Base-by-base conservation (phyloP, 306 rosid species). In the Fragaria nilgerrensis region DNA sequence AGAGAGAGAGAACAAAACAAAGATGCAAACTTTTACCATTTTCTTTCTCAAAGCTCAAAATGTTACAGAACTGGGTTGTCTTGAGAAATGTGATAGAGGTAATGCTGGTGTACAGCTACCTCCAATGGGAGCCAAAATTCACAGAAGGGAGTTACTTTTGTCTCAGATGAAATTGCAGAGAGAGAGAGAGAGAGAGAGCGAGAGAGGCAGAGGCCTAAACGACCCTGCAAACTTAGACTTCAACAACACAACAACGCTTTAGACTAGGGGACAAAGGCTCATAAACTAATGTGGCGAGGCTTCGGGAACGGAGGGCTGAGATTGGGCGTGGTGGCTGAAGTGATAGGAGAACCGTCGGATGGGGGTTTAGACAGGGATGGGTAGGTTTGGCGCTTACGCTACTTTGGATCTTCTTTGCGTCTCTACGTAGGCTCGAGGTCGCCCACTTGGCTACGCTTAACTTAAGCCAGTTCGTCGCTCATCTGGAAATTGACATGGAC, bases 381-480 rank as follows among this genome's bases (percentile, higher is more conserved):
- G 87, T 80, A 90, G 76, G 90, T 87, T 87, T 89, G 89, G 90
- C 89, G 89, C 98, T 89, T 86, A 90, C 94, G 93, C 90, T 78
- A 87, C 87, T 89, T 91, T 86, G 98, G 97, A 93, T 87, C 87
- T 89, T 87, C 84, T 80, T 88, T 77, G 92, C 92, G 92, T 89
- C 88, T 79, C 58, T 80, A 76, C 75, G 83, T 85, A 85, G 83
- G 83, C 86, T 83, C 80, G 22, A 85, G 96, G 92, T 90, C 88
- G 84, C 90, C 94, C 81, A 77, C 86, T 90, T 87, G 93, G 90
- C 94, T 75, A 86, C 81, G 89, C 90, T 81, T 81, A 66, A 71
- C 91, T 81, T 81, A 66, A 71, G 68, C 82, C 53, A 79, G 75
- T 83, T 36, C 75, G 71, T 76, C 44, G 65, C 70, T 80, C 88